Evolutionary conservation across 73 alveolate species (phyloP).

Genomic region (Effrenium voratum): DNA sequence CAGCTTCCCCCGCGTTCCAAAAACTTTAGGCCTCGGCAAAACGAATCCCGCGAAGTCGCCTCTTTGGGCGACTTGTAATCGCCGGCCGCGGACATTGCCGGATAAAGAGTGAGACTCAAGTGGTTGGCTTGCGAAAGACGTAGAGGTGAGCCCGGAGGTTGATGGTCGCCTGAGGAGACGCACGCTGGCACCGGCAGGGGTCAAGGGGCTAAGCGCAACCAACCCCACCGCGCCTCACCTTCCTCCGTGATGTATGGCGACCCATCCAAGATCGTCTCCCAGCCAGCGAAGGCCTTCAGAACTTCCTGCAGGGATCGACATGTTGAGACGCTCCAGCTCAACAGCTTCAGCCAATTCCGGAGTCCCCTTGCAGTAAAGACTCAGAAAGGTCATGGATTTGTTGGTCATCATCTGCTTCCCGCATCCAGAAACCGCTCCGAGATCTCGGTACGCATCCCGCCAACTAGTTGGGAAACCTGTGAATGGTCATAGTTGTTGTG

Average conservation of each 20-base stretch:
- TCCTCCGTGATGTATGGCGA: constrained; percentile 76
- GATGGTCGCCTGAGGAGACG: constrained; percentile 54
- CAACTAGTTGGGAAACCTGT: no score
- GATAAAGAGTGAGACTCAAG: not conserved
- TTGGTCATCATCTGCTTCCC: no score
- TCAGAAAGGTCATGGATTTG: not conserved
- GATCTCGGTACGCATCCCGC: no score
- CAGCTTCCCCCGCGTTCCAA: no score
- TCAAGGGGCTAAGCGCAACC: not conserved
- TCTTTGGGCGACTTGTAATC: no score
- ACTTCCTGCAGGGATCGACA: constrained; percentile 16
- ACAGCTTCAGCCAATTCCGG: not conserved
- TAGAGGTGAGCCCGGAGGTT: constrained; percentile 63
- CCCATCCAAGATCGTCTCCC: constrained; percentile 51
- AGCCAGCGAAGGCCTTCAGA: not conserved
- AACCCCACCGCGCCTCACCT: constrained; percentile 47
- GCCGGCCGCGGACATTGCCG: no score
- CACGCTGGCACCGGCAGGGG: not conserved
- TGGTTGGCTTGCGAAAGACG: constrained; percentile 16
- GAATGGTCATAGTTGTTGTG: no score
- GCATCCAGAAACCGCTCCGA: no score
- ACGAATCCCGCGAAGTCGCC: no score
- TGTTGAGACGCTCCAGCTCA: not conserved
- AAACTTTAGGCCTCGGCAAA: no score
- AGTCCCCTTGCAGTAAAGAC: not conserved